A percentile compares a stretch with the other conserved stretches of the same genome.
These are phyloP conservation scores for Solanum hybrid DNA, from an alignment of 305 asterid species.

Conservation along the genomic window DNA sequence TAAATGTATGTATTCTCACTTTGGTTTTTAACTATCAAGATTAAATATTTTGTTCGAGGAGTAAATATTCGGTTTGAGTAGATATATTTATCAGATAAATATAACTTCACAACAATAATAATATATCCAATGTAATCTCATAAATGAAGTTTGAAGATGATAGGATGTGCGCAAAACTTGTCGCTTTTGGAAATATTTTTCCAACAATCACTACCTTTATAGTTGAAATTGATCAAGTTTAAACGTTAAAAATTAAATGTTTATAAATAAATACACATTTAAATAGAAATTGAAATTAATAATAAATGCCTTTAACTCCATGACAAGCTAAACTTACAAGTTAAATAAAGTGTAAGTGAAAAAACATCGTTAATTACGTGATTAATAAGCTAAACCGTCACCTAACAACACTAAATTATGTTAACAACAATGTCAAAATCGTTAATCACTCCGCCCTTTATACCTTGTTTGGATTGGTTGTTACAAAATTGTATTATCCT, in stretches of 20 bases:
- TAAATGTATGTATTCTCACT: background rate
- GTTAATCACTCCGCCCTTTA: background rate
- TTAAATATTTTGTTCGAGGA: background rate
- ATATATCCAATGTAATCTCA: background rate
- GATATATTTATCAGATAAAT: accelerated
- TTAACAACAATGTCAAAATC: background rate
- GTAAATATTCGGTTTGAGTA: background rate
- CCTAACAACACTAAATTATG: background rate
- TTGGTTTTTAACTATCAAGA: background rate
- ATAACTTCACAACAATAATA: background rate
- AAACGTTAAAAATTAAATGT: background rate
- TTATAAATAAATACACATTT: background rate
- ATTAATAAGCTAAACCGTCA: background rate
- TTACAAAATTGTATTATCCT: background rate
- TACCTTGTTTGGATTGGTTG: background rate
- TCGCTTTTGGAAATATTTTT: background rate
- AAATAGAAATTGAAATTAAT: background rate
- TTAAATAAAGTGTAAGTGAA: background rate
- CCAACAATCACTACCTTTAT: background rate
- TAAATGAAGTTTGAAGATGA: background rate
- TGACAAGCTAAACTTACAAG: background rate
- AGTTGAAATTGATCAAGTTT: background rate
- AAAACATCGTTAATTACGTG: background rate
- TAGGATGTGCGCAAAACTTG: background rate
- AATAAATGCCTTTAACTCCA: background rate